phyloP scores from a whole-genome alignment of 345 rosid species.

The Eucalyptus globulus region DNA sequence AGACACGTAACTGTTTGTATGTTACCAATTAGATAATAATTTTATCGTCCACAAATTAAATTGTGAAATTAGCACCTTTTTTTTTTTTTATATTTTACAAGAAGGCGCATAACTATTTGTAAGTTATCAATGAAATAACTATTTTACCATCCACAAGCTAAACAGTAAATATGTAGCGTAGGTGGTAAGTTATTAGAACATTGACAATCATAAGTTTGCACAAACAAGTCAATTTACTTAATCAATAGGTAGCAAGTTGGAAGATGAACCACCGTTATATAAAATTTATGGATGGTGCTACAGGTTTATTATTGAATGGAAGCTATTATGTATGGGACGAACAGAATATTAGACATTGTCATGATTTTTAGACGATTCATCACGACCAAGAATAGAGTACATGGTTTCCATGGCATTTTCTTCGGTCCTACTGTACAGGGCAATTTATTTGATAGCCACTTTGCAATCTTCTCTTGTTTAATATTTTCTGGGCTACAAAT shows the following conservation, averaged over 20 bases:
- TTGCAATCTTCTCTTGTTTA: not conserved
- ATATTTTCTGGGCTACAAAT: not conserved
- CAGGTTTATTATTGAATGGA: not conserved
- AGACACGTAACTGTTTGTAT: too few species aligned
- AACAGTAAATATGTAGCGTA: accelerated
- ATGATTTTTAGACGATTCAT: not conserved
- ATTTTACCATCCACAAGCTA: not conserved
- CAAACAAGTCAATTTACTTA: not conserved
- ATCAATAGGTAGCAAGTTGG: not conserved
- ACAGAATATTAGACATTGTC: not conserved
- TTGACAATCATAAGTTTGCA: not conserved
- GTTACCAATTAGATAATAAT: not conserved
- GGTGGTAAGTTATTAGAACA: not conserved
- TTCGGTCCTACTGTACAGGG: too few species aligned
- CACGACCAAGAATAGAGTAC: not conserved
- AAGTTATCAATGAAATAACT: not conserved
- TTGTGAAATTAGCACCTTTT: too few species aligned
- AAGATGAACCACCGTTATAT: accelerated
- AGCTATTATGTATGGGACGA: not conserved
- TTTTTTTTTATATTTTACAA: too few species aligned
- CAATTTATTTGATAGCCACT: not conserved
- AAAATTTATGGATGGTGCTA: not conserved
- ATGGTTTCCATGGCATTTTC: too few species aligned
- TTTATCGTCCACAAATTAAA: not conserved
- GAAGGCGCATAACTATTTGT: not conserved